These are phyloP conservation scores for Aspergillus jensenii DNA, from an alignment of 2,329 filamentous ascomycete species.

Conservation along the genomic window DNA sequence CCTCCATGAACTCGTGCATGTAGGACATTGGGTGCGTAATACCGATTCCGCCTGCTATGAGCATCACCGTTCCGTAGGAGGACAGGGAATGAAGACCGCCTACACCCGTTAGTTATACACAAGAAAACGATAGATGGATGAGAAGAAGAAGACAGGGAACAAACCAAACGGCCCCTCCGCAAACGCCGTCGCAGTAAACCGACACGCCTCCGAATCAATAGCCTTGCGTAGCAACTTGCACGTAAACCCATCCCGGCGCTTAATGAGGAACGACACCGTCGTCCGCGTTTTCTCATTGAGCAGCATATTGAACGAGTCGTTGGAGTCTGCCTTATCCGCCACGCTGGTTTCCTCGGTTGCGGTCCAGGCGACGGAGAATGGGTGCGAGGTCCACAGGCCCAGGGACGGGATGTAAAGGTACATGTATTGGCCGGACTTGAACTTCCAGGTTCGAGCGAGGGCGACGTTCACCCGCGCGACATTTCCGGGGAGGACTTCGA, in stretches of 20 bases:
- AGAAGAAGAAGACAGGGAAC: background rate
- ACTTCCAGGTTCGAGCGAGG: slow-evolving; percentile 31
- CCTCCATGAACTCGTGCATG: slow-evolving; percentile 29
- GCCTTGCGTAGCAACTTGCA: slow-evolving; percentile 30
- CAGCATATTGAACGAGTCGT: slow-evolving; percentile 29
- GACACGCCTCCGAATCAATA: slow-evolving; percentile 24
- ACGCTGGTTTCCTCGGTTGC: slow-evolving; percentile 19
- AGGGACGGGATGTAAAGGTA: slow-evolving; percentile 56
- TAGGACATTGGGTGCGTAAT: slow-evolving; percentile 39
- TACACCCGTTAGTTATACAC: slow-evolving; percentile 2
- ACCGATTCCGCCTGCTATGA: slow-evolving; percentile 39
- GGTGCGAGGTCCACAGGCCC: slow-evolving; percentile 44
- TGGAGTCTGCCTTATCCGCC: slow-evolving; percentile 29
- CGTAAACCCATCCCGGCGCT: slow-evolving; percentile 35
- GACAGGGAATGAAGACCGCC: slow-evolving; percentile 30
- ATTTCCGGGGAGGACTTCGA: slow-evolving; percentile 57
- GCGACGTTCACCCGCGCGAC: slow-evolving; percentile 49
- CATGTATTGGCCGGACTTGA: slow-evolving; percentile 51
- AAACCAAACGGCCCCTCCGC: slow-evolving; percentile 39
- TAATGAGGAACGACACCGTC: slow-evolving; percentile 35
- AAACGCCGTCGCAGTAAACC: slow-evolving; percentile 27
- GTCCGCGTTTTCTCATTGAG: slow-evolving; percentile 25
- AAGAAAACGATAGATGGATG: background rate
- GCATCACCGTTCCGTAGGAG: slow-evolving; percentile 34
- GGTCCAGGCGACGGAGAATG: slow-evolving; percentile 44